Conservation (phyloP, 192 early-diverging fungal genomes). For the Entophlyctis luteolus region DNA sequence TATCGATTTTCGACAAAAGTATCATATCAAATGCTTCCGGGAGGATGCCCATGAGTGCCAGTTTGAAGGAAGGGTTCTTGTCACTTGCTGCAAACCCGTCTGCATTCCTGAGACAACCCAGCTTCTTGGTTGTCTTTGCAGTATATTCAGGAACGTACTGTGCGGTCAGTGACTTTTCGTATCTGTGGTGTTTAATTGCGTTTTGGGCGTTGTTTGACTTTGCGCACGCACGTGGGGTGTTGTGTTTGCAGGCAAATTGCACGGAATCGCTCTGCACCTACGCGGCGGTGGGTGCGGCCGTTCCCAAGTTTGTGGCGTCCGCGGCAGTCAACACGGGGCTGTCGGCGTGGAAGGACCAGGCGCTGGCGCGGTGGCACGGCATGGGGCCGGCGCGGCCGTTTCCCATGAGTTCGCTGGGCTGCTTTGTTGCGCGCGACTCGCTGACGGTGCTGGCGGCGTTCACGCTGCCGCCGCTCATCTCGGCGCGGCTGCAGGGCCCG, state of each 20-base stretch:
- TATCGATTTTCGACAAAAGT: conserved; percentile 45
- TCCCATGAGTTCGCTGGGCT: conserved; percentile 16
- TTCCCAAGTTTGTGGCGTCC: conserved; percentile 39
- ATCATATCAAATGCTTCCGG: conserved; percentile 45
- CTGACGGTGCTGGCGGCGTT: conserved; percentile 40
- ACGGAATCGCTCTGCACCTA: conserved; percentile 36
- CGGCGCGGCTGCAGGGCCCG: not conserved
- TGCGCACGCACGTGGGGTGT: not conserved
- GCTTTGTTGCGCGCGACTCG: conserved; percentile 38
- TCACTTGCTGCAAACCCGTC: conserved; percentile 25
- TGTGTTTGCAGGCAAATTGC: conserved; percentile 24
- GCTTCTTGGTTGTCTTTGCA: conserved; percentile 31
- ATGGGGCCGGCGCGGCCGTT: conserved; percentile 30
- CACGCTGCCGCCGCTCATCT: conserved; percentile 33
- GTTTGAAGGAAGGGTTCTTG: conserved; percentile 12
- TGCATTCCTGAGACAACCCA: conserved; percentile 31
- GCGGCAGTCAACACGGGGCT: conserved; percentile 35
- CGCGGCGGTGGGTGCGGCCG: conserved; percentile 10
- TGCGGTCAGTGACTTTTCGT: conserved; percentile 18
- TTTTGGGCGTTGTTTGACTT: not conserved
- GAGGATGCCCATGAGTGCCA: conserved; percentile 18
- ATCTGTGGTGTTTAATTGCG: not conserved
- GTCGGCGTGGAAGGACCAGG: conserved; percentile 37
- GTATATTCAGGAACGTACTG: conserved; percentile 39
- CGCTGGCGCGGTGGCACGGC: conserved; percentile 41